Evolutionary conservation across 2,329 filamentous ascomycete species (phyloP).

Genomic region (Xylariaceae sp.): DNA sequence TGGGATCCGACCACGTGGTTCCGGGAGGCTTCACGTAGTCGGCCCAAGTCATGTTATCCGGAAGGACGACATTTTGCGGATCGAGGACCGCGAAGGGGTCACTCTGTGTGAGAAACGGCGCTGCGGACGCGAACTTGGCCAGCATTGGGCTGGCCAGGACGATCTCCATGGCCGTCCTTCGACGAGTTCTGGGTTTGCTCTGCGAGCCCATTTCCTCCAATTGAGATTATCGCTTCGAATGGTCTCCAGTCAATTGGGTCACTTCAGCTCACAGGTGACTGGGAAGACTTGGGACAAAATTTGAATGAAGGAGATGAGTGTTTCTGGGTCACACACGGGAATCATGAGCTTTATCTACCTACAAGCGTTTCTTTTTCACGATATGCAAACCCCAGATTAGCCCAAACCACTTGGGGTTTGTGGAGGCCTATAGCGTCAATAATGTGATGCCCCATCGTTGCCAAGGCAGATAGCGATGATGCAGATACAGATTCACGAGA

Average conservation of each 20-base stretch:
- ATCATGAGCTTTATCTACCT: slow-evolving; percentile 13
- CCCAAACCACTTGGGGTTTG: slow-evolving; percentile 7
- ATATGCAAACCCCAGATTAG: slow-evolving; percentile 1
- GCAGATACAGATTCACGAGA: not conserved
- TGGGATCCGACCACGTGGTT: slow-evolving; percentile 44
- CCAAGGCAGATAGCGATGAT: slow-evolving; percentile 10
- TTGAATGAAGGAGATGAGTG: not conserved
- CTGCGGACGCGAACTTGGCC: slow-evolving; percentile 15
- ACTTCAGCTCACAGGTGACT: slow-evolving; percentile 4
- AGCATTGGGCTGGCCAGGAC: slow-evolving; percentile 20
- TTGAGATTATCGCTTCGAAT: slow-evolving; percentile 1
- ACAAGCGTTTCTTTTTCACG: not conserved
- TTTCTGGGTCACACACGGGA: not conserved
- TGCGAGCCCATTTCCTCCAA: slow-evolving; percentile 21
- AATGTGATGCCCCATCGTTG: not conserved
- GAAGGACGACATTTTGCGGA: slow-evolving; percentile 48
- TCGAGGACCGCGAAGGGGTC: slow-evolving; percentile 47
- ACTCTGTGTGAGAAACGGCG: slow-evolving; percentile 15
- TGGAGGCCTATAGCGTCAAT: not conserved
- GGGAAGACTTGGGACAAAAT: not conserved
- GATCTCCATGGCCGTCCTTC: slow-evolving; percentile 13
- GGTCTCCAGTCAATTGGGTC: slow-evolving; percentile 8
- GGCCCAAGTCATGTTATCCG: slow-evolving; percentile 49
- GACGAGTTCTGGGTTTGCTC: slow-evolving; percentile 1
- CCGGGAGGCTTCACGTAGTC: slow-evolving; percentile 44